Evolutionary conservation across 352 stramenopile genomes (phyloP).

Genomic region (Pythium rhizo-oryzae): DNA sequence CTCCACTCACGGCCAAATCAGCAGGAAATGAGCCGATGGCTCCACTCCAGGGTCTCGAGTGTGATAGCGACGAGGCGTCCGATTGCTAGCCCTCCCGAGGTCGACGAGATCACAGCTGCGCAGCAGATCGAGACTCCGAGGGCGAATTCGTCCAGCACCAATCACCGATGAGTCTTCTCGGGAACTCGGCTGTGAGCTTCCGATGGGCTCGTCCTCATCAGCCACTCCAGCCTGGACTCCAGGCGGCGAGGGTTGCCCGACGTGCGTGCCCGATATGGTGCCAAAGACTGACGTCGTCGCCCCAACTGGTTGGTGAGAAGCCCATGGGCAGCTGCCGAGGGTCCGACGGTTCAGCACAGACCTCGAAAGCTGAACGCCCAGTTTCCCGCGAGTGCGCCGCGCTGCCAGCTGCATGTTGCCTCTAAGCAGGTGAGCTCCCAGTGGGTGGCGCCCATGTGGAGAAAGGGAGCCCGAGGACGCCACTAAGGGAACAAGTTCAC

Average conservation of each 20-base stretch:
- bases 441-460: neutral
- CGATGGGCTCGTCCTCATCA: neutral
- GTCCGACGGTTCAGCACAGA: slow-evolving; percentile 12
- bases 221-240: too few relatives aligned
- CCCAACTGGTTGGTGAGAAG: slow-evolving; percentile 2
- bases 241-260: too few relatives aligned
- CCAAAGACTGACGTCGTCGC: neutral
- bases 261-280: neutral
- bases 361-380: slow-evolving; percentile 3
- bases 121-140: neutral
- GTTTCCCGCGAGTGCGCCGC: neutral
- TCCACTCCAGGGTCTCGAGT: neutral
- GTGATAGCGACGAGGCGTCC: neutral
- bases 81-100: neutral
- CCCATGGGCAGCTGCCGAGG: neutral
- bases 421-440: neutral
- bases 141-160: neutral
- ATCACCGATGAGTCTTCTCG: neutral
- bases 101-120: slow-evolving; percentile 2
- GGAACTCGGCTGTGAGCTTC: too few relatives aligned
- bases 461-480: neutral
- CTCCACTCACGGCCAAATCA: neutral
- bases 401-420: neutral
- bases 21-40: slow-evolving; percentile 8
- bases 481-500: too few relatives aligned